Percentiles rank a stretch among this genome's conserved stretches.
Conservation (phyloP, 495 filamentous ascomycete genomes). For the Astrothelium subdiscretum region DNA sequence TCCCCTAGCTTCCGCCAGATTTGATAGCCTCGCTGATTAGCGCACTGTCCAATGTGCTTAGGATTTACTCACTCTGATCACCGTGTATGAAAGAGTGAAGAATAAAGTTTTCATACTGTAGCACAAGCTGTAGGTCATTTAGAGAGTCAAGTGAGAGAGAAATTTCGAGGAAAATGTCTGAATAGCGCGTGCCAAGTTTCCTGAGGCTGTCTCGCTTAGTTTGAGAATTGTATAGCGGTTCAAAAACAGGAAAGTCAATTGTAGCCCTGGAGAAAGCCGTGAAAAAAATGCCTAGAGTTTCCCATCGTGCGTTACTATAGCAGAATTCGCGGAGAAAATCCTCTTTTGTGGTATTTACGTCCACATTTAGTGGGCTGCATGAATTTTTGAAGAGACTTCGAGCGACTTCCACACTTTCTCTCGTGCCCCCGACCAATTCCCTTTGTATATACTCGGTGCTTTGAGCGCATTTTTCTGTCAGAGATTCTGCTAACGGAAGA, state of each 20-base stretch:
- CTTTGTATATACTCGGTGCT: conserved; percentile 21
- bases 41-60: not conserved
- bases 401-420: conserved; percentile 26
- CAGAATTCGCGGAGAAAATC: conserved; percentile 28
- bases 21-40: conserved; percentile 27
- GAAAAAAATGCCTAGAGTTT: conserved; percentile 33
- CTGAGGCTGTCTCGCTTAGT: conserved; percentile 23
- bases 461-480: conserved; percentile 23
- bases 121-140: conserved; percentile 34
- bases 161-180: conserved; percentile 29
- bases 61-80: conserved; percentile 29
- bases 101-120: conserved; percentile 38
- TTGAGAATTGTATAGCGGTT: conserved; percentile 23
- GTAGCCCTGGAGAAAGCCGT: conserved; percentile 30
- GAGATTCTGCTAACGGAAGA: conserved; percentile 27
- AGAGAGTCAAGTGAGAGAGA: conserved; percentile 33
- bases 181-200: conserved; percentile 22
- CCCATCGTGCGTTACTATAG: conserved; percentile 31
- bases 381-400: conserved; percentile 28
- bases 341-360: conserved; percentile 15
- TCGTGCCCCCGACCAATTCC: conserved; percentile 15
- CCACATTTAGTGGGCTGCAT: conserved; percentile 22
- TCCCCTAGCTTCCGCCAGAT: conserved; percentile 35
- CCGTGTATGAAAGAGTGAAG: conserved; percentile 35
- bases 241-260: conserved; percentile 28